phyloP scores from a whole-genome alignment of 2,329 filamentous ascomycete genomes.

The Apiospora kogelbergensis region DNA sequence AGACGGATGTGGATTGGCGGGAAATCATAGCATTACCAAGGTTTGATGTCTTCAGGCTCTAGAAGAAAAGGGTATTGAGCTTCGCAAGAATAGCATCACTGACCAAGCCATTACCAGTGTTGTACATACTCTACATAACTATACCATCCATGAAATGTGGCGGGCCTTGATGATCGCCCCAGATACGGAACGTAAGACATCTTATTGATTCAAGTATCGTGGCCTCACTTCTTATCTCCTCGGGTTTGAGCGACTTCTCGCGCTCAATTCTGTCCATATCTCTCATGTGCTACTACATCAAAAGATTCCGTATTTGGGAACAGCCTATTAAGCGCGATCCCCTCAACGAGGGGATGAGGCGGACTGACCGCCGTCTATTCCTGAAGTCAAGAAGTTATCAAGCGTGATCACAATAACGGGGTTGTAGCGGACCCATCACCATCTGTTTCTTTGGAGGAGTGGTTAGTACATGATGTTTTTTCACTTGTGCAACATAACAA shows the following conservation, averaged over 20 bases:
- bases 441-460: background rate
- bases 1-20: background rate
- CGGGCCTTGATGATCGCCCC: background rate
- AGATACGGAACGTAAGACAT: background rate
- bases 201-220: background rate
- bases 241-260: background rate
- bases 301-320: no score
- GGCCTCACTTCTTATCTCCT: background rate
- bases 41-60: slow-evolving; percentile 10
- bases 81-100: background rate
- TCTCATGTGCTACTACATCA: no score
- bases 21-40: background rate
- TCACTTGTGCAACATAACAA: background rate
- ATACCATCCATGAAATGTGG: background rate
- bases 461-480: background rate
- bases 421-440: background rate
- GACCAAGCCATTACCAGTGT: background rate
- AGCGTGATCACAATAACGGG: background rate
- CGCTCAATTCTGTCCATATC: background rate
- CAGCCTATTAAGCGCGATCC: no score
- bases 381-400: no score
- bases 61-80: background rate
- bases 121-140: background rate
- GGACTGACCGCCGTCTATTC: no score
- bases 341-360: no score